A percentile compares a stretch with the other conserved stretches of the same genome.
Conservation (phyloP, 2,329 filamentous ascomycete species). For the Sphaerulina musiva region DNA sequence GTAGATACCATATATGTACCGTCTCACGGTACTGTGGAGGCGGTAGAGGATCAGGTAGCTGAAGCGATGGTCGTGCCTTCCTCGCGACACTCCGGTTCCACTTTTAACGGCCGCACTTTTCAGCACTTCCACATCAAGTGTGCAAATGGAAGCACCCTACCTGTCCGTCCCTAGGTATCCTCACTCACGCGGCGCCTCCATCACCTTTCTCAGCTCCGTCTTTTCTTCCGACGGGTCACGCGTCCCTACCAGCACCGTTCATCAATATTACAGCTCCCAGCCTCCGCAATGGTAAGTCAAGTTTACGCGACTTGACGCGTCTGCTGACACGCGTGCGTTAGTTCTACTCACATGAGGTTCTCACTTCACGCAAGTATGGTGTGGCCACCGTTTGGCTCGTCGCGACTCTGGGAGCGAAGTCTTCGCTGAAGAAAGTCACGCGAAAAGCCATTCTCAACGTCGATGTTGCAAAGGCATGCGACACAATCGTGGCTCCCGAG, state of each 20-base stretch:
- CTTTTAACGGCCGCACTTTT: neutral
- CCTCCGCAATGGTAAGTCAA: neutral
- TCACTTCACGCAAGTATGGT: conserved; percentile 81
- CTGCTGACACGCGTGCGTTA: neutral
- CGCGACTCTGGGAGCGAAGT: conserved; percentile 74
- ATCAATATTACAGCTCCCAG: neutral
- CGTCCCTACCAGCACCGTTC: neutral
- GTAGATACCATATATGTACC: too few species aligned
- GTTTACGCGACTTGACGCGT: conserved; percentile 2
- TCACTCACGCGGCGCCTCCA: neutral
- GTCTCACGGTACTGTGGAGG: too few species aligned
- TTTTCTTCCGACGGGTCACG: neutral
- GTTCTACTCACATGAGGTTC: conserved; percentile 45
- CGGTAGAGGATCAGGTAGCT: neutral
- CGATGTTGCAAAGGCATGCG: conserved; percentile 76
- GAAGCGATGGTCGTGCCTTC: neutral
- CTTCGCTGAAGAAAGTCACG: conserved; percentile 64
- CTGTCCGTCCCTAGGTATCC: neutral
- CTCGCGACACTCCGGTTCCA: neutral
- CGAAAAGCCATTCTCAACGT: conserved; percentile 85
- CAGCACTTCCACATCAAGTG: neutral
- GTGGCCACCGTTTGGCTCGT: conserved; percentile 94
- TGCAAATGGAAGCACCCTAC: neutral
- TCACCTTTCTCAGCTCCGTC: neutral
- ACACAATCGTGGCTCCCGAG: conserved; percentile 74